Evolutionary conservation across 352 stramenopile species (phyloP), one percentile per base, ranked within the genome.

Genomic region (Aphanomyces astaci): DNA sequence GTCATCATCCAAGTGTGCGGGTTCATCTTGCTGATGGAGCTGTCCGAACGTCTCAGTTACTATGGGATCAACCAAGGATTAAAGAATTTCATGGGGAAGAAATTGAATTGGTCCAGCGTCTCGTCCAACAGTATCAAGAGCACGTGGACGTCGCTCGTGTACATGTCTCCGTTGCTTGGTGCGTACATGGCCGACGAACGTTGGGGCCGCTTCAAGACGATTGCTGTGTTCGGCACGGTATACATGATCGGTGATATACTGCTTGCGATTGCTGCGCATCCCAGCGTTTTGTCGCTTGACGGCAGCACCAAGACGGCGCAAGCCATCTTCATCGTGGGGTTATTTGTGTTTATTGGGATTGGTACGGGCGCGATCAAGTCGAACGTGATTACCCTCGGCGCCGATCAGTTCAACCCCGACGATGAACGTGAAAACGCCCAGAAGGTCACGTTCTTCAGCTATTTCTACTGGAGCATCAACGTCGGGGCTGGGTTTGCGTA

Each of bases 391-490:
- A 79, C 82, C 10, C 78, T 83, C 56, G 80, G 82, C 51, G 82
- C 74, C 22, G 79, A 88, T 69, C 80, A 88, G 72, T 89, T 87
- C 57, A 75, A 82, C 10, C 77, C 77, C 3, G 63, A 63, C n/a
- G 76, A 78, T 24, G 75, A 72, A 1, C 54, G 57, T 10, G 78
- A 87, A 67, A 55, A 19, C 19, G 64, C 71, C 17, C 66, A 86
- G 25, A 81, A 87, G 49, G 72, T 77, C 17, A 80, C 67, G 24
- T 95, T 86, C 72, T 95, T 94, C 76, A 88, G 77, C 48, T 82
- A 79, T 33, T 92, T 92, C 68, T 96, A 94, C 75, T 91, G 78
- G 73, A 76, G 72, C 45, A 80, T 91, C 55, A 91, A 92, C 71
- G 71, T 90, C 43, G 85, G 86, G 24, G 76, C 85, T 3, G 64